Conservation (phyloP, 768 basidiomycete genomes). For the Rhodotorula babjevae region DNA sequence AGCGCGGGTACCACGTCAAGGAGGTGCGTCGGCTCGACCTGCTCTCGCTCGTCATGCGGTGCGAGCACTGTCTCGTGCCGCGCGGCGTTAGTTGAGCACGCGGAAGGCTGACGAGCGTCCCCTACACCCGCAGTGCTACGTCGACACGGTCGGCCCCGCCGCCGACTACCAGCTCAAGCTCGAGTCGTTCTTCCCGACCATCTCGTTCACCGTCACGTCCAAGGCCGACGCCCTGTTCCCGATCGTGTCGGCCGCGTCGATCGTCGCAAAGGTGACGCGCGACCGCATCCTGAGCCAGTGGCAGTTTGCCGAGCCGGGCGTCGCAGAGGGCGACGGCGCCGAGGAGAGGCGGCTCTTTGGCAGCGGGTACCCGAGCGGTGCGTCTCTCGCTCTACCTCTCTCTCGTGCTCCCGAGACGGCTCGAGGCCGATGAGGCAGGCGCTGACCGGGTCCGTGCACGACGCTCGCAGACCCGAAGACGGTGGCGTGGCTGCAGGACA, state of each 20-base stretch:
- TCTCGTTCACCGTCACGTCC: slow-evolving; percentile 77
- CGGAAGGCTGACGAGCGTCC: background rate
- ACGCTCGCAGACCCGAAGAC: slow-evolving; percentile 76
- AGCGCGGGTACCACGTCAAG: slow-evolving; percentile 69
- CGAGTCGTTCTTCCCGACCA: slow-evolving; percentile 68
- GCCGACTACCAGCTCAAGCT: slow-evolving; percentile 79
- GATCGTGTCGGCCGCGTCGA: slow-evolving; percentile 93
- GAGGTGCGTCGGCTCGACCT: slow-evolving; percentile 55
- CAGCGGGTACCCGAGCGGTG: slow-evolving; percentile 88
- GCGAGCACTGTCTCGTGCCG: background rate
- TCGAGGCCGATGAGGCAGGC: no score
- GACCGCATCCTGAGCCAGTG: slow-evolving; percentile 84
- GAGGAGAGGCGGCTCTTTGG: slow-evolving; percentile 52
- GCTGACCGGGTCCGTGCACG: background rate
- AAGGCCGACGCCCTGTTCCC: slow-evolving; percentile 97
- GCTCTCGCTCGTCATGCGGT: background rate
- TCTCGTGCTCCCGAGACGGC: background rate
- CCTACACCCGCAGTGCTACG: slow-evolving; percentile 62
- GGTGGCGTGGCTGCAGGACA: slow-evolving; percentile 70
- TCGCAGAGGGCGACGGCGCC: slow-evolving; percentile 39
- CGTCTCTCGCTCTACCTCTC: slow-evolving; percentile 10
- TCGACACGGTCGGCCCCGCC: slow-evolving; percentile 88
- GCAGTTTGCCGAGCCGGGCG: slow-evolving; percentile 54
- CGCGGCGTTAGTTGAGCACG: no score
- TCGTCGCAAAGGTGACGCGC: slow-evolving; percentile 95